These are phyloP conservation scores for Diatrype stigma DNA, from an alignment of 2,329 filamentous ascomycete species.

Conservation along the genomic window DNA sequence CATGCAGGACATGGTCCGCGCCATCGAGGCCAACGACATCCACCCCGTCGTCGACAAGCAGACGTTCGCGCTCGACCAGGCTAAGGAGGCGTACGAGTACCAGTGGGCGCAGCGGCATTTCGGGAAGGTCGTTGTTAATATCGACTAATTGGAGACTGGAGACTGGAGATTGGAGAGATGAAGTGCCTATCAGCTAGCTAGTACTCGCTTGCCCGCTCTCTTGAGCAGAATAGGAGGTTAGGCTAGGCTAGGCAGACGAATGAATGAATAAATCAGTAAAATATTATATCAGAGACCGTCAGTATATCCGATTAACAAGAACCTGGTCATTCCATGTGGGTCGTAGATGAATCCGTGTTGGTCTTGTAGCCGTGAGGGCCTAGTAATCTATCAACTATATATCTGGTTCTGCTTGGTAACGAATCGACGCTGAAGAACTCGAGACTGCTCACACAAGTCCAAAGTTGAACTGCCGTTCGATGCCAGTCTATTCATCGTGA, in stretches of 20 bases:
- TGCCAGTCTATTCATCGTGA: not conserved
- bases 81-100: constrained; percentile 46
- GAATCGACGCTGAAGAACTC: not conserved
- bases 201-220: no score
- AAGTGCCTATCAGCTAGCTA: no score
- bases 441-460: no score
- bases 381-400: no score
- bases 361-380: not conserved
- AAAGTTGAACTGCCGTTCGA: not conserved
- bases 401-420: not conserved
- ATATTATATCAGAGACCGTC: not conserved
- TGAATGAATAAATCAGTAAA: not conserved
- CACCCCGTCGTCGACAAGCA: constrained; percentile 36
- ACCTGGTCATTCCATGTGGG: no score
- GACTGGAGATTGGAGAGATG: no score
- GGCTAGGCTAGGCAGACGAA: no score
- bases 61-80: constrained; percentile 34
- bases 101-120: constrained; percentile 52
- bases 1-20: constrained; percentile 40
- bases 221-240: no score
- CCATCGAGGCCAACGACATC: constrained; percentile 39
- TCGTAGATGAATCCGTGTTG: not conserved
- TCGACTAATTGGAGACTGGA: constrained; percentile 32
- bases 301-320: not conserved
- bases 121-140: constrained; percentile 50